Evolutionary conservation across 106 monocot species (phyloP), one percentile per base, ranked within the genome.

Genomic region (Dendrobium catenatum): DNA sequence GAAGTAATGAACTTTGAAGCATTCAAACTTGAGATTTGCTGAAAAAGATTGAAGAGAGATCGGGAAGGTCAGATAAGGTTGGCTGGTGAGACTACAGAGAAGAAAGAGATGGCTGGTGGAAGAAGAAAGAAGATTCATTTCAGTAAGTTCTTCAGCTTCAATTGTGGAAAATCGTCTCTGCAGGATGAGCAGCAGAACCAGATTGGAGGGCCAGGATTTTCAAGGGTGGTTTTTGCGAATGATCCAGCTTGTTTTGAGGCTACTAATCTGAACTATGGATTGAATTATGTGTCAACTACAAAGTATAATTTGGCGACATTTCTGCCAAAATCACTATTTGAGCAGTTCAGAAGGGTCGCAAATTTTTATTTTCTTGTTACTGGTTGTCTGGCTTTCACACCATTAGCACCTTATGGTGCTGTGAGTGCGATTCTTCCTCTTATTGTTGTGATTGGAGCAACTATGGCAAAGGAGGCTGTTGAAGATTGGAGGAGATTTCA

Each of bases 291-390:
- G 33, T 94, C 96, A 7, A 96, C 96, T 4, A 92, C 94, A 41
- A 96, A 96, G 79, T 96, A 96, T 77, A 94, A 79, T 16, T 22
- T 96, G 51, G 89, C 78, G 15, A 94, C 92, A 9, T 94, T 96
- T 68, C 0, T 96, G 3, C 96, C 96, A 31, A 96, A 96, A 67
- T 92, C 94, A 13, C 66, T 96, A 77, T 96, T 94, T 54, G 96
- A 96, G 86, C 96, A 96, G 79, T 96, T 96, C 79, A 89, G 96
- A 79, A 90, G 96, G 80, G 96, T 92, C 29, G 94, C 96, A 29
- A 96, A 96, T 81, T 83, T 96, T 22, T 96, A 96, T 76, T 96
- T 96, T 80, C 82, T 96, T 18, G 42, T 92, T 11, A 76, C 86
- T 5, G 94, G 87, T 16, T 86, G 86, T 78, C 89, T 96, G 3